Evolutionary conservation across 2,329 filamentous ascomycete genomes (phyloP).

Genomic region (Phialophora tarda): DNA sequence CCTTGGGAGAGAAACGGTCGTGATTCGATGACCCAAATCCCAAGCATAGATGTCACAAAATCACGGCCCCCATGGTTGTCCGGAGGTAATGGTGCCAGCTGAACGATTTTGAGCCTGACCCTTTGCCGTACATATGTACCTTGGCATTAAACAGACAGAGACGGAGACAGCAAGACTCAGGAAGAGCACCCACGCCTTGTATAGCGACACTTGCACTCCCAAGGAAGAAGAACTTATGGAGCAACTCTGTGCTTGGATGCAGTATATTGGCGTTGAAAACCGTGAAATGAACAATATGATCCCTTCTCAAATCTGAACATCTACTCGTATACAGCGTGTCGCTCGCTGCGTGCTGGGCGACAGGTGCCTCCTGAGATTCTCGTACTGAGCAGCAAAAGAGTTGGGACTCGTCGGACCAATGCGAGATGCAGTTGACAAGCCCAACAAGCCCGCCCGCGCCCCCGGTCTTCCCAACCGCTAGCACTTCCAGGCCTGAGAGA

Average conservation of each 20-base stretch:
- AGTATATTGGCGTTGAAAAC: not conserved
- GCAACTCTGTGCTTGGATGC: not conserved
- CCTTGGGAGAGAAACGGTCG: conserved; percentile 32
- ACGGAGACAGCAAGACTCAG: not conserved
- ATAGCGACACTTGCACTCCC: not conserved
- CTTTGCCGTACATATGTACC: not conserved
- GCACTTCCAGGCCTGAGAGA: not conserved
- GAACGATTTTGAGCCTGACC: not conserved
- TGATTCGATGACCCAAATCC: conserved; percentile 2
- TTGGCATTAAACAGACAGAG: not conserved
- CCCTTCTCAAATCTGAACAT: conserved; percentile 2
- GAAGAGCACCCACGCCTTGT: not conserved
- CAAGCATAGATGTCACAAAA: not conserved
- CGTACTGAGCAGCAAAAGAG: conserved; percentile 12
- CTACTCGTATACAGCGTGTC: not conserved
- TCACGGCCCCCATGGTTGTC: not conserved
- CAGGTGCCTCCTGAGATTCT: not conserved
- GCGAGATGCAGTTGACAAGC: not conserved
- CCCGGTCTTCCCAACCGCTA: conserved; percentile 6
- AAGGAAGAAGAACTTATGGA: not conserved
- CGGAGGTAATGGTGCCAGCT: not conserved
- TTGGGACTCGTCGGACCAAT: conserved; percentile 20
- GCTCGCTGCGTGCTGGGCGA: not conserved
- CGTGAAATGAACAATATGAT: conserved; percentile 5
- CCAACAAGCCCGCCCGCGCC: conserved; percentile 1